Evolutionary conservation across 2,329 filamentous ascomycete genomes (phyloP).

Genomic region (Catunica adiposa): DNA sequence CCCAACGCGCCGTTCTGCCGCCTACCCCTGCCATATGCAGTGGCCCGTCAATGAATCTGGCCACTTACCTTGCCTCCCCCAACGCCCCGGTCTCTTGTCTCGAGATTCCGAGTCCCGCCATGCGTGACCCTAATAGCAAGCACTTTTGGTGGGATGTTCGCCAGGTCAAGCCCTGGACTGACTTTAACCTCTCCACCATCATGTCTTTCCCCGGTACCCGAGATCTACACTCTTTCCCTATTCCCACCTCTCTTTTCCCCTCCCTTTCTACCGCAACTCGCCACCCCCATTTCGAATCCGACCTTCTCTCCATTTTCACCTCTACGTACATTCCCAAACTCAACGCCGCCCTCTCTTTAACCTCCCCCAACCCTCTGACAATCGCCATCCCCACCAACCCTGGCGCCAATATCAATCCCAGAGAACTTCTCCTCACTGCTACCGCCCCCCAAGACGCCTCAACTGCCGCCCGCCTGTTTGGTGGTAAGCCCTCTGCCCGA

Average conservation of each 20-base stretch:
- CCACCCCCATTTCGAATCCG: conserved; percentile 61
- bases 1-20: neutral
- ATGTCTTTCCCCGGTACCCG: conserved; percentile 56
- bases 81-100: conserved; percentile 72
- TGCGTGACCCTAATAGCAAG: conserved; percentile 50
- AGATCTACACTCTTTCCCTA: conserved; percentile 52
- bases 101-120: conserved; percentile 55
- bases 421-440: conserved; percentile 48
- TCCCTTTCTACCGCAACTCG: conserved; percentile 40
- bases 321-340: conserved; percentile 72
- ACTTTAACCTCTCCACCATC: conserved; percentile 53
- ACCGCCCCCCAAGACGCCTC: conserved; percentile 40
- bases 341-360: conserved; percentile 66
- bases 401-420: conserved; percentile 20
- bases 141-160: conserved; percentile 96
- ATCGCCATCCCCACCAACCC: conserved; percentile 28
- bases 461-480: conserved; percentile 37
- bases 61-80: conserved; percentile 59
- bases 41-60: conserved; percentile 35
- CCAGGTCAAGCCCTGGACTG: conserved; percentile 67
- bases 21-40: conserved; percentile 21
- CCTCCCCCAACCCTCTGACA: conserved; percentile 47
- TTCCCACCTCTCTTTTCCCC: conserved; percentile 45
- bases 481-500: conserved; percentile 35
- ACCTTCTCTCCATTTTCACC: conserved; percentile 59